Evolutionary conservation across 2,329 filamentous ascomycete species (phyloP), one percentile per base, ranked within the genome.

Genomic region (Aspergillus sp.): DNA sequence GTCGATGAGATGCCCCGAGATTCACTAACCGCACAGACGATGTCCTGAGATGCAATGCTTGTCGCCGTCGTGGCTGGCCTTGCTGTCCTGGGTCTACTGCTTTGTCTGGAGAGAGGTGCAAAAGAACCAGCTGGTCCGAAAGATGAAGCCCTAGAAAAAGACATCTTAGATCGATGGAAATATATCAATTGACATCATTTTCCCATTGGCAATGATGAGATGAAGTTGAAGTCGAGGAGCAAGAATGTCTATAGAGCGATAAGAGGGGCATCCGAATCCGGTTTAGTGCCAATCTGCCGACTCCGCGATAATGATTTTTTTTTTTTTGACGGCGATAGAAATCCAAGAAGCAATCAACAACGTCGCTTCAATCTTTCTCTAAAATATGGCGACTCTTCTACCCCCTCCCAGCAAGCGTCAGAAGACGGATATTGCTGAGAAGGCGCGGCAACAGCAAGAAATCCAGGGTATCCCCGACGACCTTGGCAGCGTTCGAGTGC

Each of bases 331-430:
- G 27, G 33, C 37, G 40, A 47, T 11, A 30, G 39, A 13, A 19
- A 27, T 27, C 28, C n/a, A 26, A 31, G 34, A 27, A 35, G 33
- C 19, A 41, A 30, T 33, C 28, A 39, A 46, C 42, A 12, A 27
- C 33, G n/a, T n/a, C 33, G 7, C 40, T 41, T 38, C 28, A 26
- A 43, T 12, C 27, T n/a, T 28, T 37, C 6, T 29, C 5, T n/a
- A 27, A 43, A 53, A 47, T 46, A 95, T 95, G 89, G 81, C 89
- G 55, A 95, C 89, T 5, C 70, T 90, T 38, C 66, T 85, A 5
- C 89, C 89, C n/a, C 89, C 88, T 37, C 88, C 88, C 5, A 90
- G 85, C 41, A 97, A 96, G 69, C 82, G 90, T 49, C 90, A 95
- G 63, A 86, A 84, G 67, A 81, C 85, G 39, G 88, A 88, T 55